Evolutionary conservation across 768 basidiomycete genomes (phyloP), one percentile per base, ranked within the genome.

Genomic region (Myochromella boudieri): DNA sequence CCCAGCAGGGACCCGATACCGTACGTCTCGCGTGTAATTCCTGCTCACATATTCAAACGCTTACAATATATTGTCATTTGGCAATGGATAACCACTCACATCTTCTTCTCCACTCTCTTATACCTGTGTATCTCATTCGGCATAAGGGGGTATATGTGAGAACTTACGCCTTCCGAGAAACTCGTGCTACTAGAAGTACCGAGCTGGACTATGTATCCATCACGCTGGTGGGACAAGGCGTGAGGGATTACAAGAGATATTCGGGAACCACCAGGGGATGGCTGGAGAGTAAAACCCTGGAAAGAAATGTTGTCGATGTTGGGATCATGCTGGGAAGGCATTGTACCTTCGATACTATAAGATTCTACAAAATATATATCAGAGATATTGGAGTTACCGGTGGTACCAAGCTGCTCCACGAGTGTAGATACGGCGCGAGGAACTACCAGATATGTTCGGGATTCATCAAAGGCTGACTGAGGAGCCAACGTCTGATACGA

Each of bases 101-200:
- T 53, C 9, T 38, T 38, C 18, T 48, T 36, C 3, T 33, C n/a
- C 18, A n/a, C n/a, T n/a, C 52, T 43, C 11, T 49, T 45, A 21
- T 49, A 53, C 33, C 52, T 46, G 10, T 40, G 49, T 4, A 48
- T 20, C 15, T 47, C 31, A 12, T 27, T 26, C 2, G 53, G 53
- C 53, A 54, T 47, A 24, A 44, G 36, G 2, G 53, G 53, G 31
- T 50, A 54, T 17, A 54, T 46, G 11, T 26, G 6, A 22, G 34
- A 33, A 11, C 46, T 43, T 9, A 52, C 44, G n/a, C 46, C 51
- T 18, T 43, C 42, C 3, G 18, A 27, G 42, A 45, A 33, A 12
- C 22, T 24, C 20, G 44, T 3, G 20, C 20, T 20, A n/a, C 33
- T 34, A 14, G 28, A 29, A 34, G 33, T 34, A 12, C 33, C 33